Conservation (phyloP, 2,329 filamentous ascomycete species). For the Aspergillus sp. region DNA sequence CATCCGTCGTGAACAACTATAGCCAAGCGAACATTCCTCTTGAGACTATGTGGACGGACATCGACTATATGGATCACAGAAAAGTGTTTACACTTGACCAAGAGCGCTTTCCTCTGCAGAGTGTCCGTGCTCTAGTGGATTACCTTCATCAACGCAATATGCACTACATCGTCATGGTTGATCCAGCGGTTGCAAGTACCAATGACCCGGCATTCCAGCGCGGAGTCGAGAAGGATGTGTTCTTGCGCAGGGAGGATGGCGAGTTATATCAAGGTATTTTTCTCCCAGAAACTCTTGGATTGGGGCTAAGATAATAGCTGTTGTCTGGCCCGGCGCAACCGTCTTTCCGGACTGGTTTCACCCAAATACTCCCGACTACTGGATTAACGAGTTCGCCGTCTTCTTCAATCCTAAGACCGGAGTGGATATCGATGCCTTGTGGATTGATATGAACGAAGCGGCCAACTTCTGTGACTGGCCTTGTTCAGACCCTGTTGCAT, state of each 20-base stretch:
- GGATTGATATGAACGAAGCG: constrained; percentile 73
- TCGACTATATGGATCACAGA: constrained; percentile 47
- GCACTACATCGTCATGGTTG: constrained; percentile 78
- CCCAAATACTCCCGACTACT: constrained; percentile 66
- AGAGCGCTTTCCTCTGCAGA: constrained; percentile 43
- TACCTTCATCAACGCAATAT: constrained; percentile 70
- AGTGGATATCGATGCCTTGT: constrained; percentile 76
- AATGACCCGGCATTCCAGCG: constrained; percentile 63
- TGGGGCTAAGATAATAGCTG: constrained; percentile 48
- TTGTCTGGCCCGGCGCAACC: constrained; percentile 77
- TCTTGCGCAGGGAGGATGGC: constrained; percentile 60
- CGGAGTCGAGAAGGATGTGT: constrained; percentile 62
- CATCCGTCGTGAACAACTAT: constrained; percentile 50
- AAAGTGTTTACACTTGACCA: constrained; percentile 47
- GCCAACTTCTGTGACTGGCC: constrained; percentile 60
- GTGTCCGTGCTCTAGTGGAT: constrained; percentile 67
- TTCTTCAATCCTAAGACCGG: constrained; percentile 70
- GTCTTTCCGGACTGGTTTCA: constrained; percentile 80
- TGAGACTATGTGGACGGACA: constrained; percentile 54
- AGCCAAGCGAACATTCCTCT: constrained; percentile 47
- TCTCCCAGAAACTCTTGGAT: neutral
- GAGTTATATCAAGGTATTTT: constrained; percentile 52
- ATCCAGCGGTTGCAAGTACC: constrained; percentile 54
- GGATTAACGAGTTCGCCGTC: constrained; percentile 67
- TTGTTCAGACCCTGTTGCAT: constrained; percentile 59